Percentiles rank a stretch among this genome's conserved stretches.
These are phyloP conservation scores for Boletellus sp. DNA, from an alignment of 768 basidiomycete genomes.

Conservation along the genomic window DNA sequence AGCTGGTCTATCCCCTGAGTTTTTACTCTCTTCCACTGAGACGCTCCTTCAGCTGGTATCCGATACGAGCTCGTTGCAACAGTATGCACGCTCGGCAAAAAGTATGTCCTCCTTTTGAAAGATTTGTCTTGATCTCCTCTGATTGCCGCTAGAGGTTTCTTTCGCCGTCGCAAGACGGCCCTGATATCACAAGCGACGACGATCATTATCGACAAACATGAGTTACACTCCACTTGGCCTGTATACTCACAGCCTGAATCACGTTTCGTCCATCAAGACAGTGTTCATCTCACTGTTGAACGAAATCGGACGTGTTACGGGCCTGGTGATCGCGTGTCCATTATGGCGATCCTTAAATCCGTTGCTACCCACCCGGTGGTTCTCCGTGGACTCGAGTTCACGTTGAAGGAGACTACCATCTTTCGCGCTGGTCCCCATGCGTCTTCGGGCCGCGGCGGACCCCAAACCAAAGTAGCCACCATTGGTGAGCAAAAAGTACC, in stretches of 20 bases:
- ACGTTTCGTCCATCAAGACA: slow-evolving; percentile 62
- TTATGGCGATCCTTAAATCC: slow-evolving; percentile 70
- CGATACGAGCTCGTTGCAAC: slow-evolving; percentile 88
- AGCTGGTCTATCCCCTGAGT: slow-evolving; percentile 12
- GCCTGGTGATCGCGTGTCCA: slow-evolving; percentile 75
- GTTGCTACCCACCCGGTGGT: slow-evolving; percentile 65
- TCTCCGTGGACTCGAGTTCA: slow-evolving; percentile 81
- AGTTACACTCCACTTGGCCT: slow-evolving; percentile 91
- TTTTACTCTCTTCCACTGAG: not conserved
- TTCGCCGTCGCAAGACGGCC: slow-evolving; percentile 73
- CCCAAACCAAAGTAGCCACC: slow-evolving; percentile 49
- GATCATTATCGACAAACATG: slow-evolving; percentile 90
- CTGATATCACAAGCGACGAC: slow-evolving; percentile 63
- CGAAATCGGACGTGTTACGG: slow-evolving; percentile 79
- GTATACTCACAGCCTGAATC: slow-evolving; percentile 77
- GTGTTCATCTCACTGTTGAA: slow-evolving; percentile 71
- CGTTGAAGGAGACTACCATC: slow-evolving; percentile 71
- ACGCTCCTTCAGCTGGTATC: slow-evolving; percentile 63
- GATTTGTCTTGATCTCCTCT: not conserved
- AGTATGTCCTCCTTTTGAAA: slow-evolving; percentile 41
- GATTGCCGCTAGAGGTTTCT: slow-evolving; percentile 50
- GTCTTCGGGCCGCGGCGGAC: slow-evolving; percentile 49
- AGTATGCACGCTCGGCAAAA: slow-evolving; percentile 83
- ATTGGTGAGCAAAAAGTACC: slow-evolving; percentile 71
- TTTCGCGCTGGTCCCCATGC: slow-evolving; percentile 61